Evolutionary conservation across 1,284 basidiomycete genomes (phyloP).

Genomic region (Ustilago loliicola): DNA sequence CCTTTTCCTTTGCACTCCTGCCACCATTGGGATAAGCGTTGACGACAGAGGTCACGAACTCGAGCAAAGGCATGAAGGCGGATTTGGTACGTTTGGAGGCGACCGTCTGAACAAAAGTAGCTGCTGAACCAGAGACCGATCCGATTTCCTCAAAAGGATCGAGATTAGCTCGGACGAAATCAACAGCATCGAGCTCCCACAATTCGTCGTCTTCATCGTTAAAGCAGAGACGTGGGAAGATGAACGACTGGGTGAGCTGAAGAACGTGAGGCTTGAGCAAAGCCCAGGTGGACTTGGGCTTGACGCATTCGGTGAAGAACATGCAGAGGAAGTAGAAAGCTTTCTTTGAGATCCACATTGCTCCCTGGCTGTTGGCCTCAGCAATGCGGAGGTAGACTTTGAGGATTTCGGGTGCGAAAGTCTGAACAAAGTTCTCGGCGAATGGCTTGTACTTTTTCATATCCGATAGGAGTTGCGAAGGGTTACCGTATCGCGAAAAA

Average conservation of each 20-base stretch:
- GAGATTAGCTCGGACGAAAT: constrained; percentile 64
- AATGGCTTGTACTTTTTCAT: constrained; percentile 68
- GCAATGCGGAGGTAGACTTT: constrained; percentile 66
- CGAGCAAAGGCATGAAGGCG: constrained; percentile 63
- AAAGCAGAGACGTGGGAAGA: constrained; percentile 67
- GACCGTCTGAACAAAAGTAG: constrained; percentile 58
- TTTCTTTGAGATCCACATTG: constrained; percentile 62
- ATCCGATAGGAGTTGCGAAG: constrained; percentile 64
- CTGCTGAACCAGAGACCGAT: constrained; percentile 50
- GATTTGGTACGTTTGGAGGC: constrained; percentile 65
- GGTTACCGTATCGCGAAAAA: constrained; percentile 67
- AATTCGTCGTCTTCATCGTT: constrained; percentile 64
- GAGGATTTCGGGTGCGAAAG: constrained; percentile 69
- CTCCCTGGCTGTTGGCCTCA: constrained; percentile 52
- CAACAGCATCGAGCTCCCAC: constrained; percentile 67
- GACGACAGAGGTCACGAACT: constrained; percentile 66
- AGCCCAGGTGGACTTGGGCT: constrained; percentile 68
- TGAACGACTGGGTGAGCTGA: constrained; percentile 61
- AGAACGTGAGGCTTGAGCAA: constrained; percentile 66
- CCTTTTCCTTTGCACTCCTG: constrained; percentile 61
- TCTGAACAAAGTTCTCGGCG: constrained; percentile 64
- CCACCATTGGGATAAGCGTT: constrained; percentile 59
- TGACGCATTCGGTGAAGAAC: constrained; percentile 68
- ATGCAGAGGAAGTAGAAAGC: constrained; percentile 62
- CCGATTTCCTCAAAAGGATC: constrained; percentile 67